Conservation (phyloP, 2,329 filamentous ascomycete genomes). For the Colletotrichum sp. region DNA sequence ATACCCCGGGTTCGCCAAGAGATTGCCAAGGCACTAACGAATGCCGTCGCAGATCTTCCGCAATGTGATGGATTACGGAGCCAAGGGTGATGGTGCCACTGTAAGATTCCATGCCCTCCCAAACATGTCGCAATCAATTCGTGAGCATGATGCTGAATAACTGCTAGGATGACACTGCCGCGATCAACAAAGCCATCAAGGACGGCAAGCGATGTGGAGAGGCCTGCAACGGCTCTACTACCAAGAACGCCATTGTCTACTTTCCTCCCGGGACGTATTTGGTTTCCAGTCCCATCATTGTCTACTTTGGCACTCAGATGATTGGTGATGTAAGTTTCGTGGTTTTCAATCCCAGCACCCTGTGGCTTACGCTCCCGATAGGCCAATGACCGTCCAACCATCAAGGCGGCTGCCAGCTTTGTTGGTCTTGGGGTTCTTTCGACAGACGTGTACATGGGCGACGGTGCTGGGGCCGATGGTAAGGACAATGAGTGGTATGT, state of each 20-base stretch:
- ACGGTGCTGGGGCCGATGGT: conserved; percentile 36
- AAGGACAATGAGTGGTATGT: not conserved
- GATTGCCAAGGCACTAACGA: not conserved
- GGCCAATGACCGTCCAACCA: conserved; percentile 43
- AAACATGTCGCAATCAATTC: not conserved
- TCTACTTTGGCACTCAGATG: conserved; percentile 12
- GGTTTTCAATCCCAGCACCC: fast-evolving
- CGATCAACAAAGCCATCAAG: conserved; percentile 46
- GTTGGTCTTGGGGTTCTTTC: conserved; percentile 61
- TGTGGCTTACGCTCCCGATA: not conserved
- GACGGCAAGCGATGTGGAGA: conserved; percentile 20
- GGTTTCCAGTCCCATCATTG: conserved; percentile 7
- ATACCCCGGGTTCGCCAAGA: not conserved
- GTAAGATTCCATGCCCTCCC: not conserved
- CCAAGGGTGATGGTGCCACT: conserved; percentile 72
- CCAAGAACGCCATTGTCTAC: conserved; percentile 22
- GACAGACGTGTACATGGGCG: conserved; percentile 38
- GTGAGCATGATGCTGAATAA: not conserved
- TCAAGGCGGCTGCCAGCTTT: conserved; percentile 59
- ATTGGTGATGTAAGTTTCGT: conserved; percentile 4
- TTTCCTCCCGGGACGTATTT: conserved; percentile 23
- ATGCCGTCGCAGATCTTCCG: not conserved
- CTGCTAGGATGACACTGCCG: conserved; percentile 50
- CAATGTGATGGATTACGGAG: conserved; percentile 34
- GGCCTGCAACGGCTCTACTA: conserved; percentile 18